These are phyloP conservation scores for Isoetes taiwanensis DNA, from an alignment of 75 land plant genomes.

Conservation along the genomic window DNA sequence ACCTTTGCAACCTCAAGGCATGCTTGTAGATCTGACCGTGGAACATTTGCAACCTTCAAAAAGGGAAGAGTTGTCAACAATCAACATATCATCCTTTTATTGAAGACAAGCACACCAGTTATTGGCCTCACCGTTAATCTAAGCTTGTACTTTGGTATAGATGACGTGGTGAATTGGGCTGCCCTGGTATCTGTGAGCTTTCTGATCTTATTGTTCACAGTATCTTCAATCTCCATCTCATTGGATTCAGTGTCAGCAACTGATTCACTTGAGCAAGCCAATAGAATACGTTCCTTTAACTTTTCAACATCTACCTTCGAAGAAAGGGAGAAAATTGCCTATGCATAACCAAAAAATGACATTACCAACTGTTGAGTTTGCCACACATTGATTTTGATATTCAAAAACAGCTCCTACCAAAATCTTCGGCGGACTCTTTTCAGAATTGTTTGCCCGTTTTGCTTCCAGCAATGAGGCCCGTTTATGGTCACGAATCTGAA, in stretches of 20 bases:
- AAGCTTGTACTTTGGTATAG: conserved; percentile 17
- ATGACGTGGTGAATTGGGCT: conserved; percentile 4
- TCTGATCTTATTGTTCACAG: no score
- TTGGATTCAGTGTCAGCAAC: conserved; percentile 6
- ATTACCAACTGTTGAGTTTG: not conserved
- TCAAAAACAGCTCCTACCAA: conserved; percentile 32
- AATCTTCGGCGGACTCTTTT: conserved; percentile 67
- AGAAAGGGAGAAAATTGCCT: conserved; percentile 26
- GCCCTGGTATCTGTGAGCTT: conserved; percentile 12
- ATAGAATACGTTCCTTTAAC: conserved; percentile 13
- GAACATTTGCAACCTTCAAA: conserved; percentile 61
- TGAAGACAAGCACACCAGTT: not conserved
- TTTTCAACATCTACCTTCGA: conserved; percentile 16
- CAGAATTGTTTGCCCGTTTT: conserved; percentile 47
- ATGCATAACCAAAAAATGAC: not conserved
- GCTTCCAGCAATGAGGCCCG: conserved; percentile 55
- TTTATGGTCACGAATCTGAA: conserved; percentile 73
- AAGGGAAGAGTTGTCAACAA: conserved; percentile 4
- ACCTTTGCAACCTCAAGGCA: conserved; percentile 98
- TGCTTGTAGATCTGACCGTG: conserved; percentile 56
- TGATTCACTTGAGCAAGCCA: conserved; percentile 11
- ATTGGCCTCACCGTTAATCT: conserved; percentile 33
- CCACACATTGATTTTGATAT: not conserved
- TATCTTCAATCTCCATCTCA: conserved; percentile 14
- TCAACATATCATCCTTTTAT: not conserved